Base-by-base conservation (phyloP, 805 yeast species). In the Candida yuanshanica region DNA sequence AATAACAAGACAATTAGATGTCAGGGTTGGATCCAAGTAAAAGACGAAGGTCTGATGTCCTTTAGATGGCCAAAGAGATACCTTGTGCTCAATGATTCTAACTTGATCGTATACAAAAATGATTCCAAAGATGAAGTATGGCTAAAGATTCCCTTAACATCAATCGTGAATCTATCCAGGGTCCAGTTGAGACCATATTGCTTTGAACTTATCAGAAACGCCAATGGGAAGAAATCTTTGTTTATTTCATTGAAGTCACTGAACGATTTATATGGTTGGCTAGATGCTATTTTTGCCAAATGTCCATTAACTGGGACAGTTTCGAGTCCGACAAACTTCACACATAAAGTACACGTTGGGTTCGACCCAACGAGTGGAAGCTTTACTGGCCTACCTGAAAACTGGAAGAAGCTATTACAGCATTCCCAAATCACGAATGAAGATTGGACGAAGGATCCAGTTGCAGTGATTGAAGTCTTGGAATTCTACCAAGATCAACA, bases 51-150 rank as follows among this genome's bases (percentile, higher is more conserved):
- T 12, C 67, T 91, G 47, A 76, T 87, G 48, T 77, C 89, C 6
- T 89, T 90, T 59, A 70, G 95, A 51, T 91, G 99, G 99, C 89
- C 90, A 44, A 89, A 89, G 57, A 76, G 93, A 53, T 91, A 70
- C 61, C 68, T 91, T 66, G 83, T 86, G 6, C 68, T 91, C 37
- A 77, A 78, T 51, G 96, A 89, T 48, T 74, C 83, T 32, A 75
- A 81, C 35, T 64, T 91, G 43, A 83, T 81, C 42, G 77, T 91
- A 49, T 85, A 81, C 66, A 87, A 84, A 55, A 73, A 66, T 39
- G 96, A 87, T 45, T 55, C 59, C 20, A 58, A 57, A 27, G 69
- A 69, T 24, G 80, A 76, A 45, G 60, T 75, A 7, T 64, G 74
- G 59, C 53, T 69, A 32, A 69, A 74, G 45, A 70, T 81, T 24